These are phyloP conservation scores for Beauveria brongniartii DNA, from an alignment of 2,329 filamentous ascomycete genomes.

Conservation along the genomic window DNA sequence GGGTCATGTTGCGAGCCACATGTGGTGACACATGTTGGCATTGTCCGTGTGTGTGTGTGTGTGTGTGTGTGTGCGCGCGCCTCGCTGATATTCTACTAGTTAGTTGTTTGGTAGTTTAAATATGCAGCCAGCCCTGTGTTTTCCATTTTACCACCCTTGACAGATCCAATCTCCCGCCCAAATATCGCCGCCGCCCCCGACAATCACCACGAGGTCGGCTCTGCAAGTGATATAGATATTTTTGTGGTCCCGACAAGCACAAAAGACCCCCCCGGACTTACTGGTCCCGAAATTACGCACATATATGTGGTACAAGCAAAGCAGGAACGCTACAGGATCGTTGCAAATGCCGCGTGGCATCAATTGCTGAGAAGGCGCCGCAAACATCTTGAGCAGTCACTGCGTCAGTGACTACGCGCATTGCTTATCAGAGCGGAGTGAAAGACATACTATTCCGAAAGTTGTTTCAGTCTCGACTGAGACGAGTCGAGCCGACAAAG, in stretches of 20 bases:
- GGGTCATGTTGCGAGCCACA: not conserved
- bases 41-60: not conserved
- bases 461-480: no score
- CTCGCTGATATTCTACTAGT: not conserved
- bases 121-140: not conserved
- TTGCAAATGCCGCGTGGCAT: not conserved
- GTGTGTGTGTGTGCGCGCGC: no score
- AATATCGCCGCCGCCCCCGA: not conserved
- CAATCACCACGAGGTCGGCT: not conserved
- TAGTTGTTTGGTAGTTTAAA: not conserved
- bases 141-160: not conserved
- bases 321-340: not conserved
- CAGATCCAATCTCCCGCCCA: conserved; percentile 1
- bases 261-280: not conserved
- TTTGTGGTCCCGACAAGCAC: not conserved
- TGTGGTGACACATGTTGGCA: not conserved
- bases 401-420: no score
- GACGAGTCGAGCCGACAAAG: no score
- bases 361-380: not conserved
- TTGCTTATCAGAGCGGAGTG: no score
- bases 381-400: no score
- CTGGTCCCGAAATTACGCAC: not conserved
- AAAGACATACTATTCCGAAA: no score
- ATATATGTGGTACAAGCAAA: no score
- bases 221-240: not conserved